Percentiles rank a stretch among this genome's conserved stretches.
phyloP scores from a whole-genome alignment of 2,329 filamentous ascomycete genomes.

The Aspergillus sp. region DNA sequence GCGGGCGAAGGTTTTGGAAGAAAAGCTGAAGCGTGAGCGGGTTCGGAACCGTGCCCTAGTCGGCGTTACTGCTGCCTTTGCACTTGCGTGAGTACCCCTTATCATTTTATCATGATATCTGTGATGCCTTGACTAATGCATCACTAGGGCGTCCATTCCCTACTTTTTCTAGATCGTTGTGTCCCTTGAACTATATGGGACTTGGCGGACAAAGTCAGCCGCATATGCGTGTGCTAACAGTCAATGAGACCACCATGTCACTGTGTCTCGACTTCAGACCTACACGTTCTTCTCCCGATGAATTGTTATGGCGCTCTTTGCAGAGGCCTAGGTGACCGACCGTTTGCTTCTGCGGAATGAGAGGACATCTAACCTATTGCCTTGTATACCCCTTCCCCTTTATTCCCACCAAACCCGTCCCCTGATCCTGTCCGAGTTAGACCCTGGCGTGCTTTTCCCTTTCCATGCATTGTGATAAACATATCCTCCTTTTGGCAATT shows the following conservation, averaged over 20 bases:
- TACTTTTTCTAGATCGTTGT: slow-evolving; percentile 43
- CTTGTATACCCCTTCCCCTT: not conserved
- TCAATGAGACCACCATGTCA: not conserved
- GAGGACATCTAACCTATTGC: not conserved
- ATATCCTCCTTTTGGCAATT: slow-evolving; percentile 13
- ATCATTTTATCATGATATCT: not conserved
- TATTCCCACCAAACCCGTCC: slow-evolving; percentile 5
- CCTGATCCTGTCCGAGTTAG: slow-evolving; percentile 8
- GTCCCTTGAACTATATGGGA: not conserved
- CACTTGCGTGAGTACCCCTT: slow-evolving; percentile 73
- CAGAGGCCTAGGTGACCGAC: not conserved
- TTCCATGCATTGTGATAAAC: slow-evolving; percentile 5
- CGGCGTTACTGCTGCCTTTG: slow-evolving; percentile 81
- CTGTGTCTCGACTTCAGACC: not conserved
- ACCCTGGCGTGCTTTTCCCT: not conserved
- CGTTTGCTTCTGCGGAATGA: not conserved
- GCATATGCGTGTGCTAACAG: not conserved
- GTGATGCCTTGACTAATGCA: slow-evolving; percentile 28
- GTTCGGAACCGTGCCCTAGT: slow-evolving; percentile 83
- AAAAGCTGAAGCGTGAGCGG: slow-evolving; percentile 78
- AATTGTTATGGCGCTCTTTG: not conserved
- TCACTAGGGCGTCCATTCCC: slow-evolving; percentile 44
- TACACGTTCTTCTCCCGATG: not conserved
- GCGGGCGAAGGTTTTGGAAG: slow-evolving; percentile 67
- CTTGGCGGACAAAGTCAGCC: not conserved